phyloP scores from a whole-genome alignment of 768 basidiomycete genomes.

The Phlebiopsis gigantea region DNA sequence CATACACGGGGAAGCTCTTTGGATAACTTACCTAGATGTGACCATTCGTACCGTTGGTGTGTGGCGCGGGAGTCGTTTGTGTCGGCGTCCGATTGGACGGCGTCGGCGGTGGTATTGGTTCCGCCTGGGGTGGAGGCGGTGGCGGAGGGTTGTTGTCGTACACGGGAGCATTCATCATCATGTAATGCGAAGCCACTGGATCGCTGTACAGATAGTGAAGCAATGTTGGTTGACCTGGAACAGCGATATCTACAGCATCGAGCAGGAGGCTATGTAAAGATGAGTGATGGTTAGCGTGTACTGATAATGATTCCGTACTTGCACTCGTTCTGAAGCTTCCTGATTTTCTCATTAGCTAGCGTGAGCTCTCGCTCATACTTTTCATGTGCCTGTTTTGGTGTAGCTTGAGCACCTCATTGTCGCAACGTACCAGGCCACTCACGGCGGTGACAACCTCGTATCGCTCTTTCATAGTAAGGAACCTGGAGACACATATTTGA shows the following conservation, averaged over 20 bases:
- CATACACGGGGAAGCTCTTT: no score
- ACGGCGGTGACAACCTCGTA: conserved; percentile 15
- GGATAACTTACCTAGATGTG: neutral
- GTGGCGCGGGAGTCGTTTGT: neutral
- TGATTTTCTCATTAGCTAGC: conserved; percentile 23
- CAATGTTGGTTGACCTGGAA: conserved; percentile 22
- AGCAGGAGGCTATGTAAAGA: conserved; percentile 21
- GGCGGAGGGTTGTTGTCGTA: neutral
- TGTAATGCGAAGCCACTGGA: conserved; percentile 23
- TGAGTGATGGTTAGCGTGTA: neutral
- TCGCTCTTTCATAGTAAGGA: conserved; percentile 12
- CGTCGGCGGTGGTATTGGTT: neutral
- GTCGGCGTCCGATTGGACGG: neutral
- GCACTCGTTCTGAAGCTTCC: conserved; percentile 24
- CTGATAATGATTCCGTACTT: conserved; percentile 19
- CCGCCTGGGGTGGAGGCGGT: neutral
- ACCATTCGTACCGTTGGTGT: conserved; percentile 9
- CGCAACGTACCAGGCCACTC: conserved; percentile 1
- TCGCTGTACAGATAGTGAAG: conserved; percentile 23
- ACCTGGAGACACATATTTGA: conserved; percentile 6
- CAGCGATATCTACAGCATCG: conserved; percentile 27
- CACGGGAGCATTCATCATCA: neutral
- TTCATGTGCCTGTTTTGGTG: conserved; percentile 16
- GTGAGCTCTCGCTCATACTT: conserved; percentile 20
- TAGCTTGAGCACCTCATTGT: neutral